Conservation (phyloP, 2,329 filamentous ascomycete species). For the Elsinoe arachidis region DNA sequence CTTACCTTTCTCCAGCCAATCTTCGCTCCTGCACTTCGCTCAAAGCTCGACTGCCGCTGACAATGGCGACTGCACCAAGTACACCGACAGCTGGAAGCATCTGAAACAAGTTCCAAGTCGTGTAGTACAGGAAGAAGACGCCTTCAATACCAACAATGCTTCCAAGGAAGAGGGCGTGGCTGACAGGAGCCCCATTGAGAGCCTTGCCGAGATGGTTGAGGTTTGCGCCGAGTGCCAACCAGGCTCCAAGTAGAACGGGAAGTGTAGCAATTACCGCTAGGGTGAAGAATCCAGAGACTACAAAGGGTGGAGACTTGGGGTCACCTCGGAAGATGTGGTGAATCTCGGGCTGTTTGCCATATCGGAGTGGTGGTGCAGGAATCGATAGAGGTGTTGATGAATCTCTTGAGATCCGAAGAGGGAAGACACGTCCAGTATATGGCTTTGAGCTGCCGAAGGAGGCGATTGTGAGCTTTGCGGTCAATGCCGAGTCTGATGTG, state of each 20-base stretch:
- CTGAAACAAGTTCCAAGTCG: conserved; percentile 85
- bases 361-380: conserved; percentile 65
- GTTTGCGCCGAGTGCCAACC: conserved; percentile 76
- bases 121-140: conserved; percentile 93
- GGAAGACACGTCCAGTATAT: conserved; percentile 62
- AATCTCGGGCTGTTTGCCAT: conserved; percentile 76
- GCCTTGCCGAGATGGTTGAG: conserved; percentile 68
- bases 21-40: conserved; percentile 87
- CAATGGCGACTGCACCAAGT: conserved; percentile 62
- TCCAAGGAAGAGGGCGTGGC: conserved; percentile 76
- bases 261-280: conserved; percentile 64
- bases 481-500: conserved; percentile 55
- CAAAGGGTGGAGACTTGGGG: conserved; percentile 67
- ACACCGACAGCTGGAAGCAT: conserved; percentile 63
- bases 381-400: conserved; percentile 50
- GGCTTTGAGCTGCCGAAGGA: conserved; percentile 71
- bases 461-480: conserved; percentile 73
- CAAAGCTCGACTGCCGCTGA: conserved; percentile 83
- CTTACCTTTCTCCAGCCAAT: conserved; percentile 58
- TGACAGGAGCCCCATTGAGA: conserved; percentile 64
- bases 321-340: conserved; percentile 81
- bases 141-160: conserved; percentile 82
- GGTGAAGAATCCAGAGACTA: conserved; percentile 72
- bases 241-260: conserved; percentile 63
- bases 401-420: conserved; percentile 59